Evolutionary conservation across 345 rosid genomes (phyloP).

Genomic region (Citrus cavaleriei): DNA sequence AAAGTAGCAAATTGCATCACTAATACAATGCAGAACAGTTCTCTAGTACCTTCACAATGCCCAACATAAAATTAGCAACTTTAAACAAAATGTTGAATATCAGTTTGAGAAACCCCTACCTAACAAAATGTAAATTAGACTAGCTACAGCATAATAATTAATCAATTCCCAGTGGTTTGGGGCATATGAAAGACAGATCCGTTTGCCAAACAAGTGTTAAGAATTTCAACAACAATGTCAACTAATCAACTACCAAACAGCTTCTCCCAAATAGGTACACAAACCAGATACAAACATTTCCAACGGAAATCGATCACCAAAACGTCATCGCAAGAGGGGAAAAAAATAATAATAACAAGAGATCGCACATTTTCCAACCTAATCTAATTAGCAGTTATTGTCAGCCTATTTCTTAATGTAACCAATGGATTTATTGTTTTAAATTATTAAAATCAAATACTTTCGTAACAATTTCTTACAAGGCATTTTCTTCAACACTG

Average conservation of each 20-base stretch:
- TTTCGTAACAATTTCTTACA: background rate
- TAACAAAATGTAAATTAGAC: background rate
- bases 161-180: background rate
- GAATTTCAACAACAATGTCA: background rate
- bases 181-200: background rate
- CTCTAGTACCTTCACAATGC: background rate
- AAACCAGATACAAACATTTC: background rate
- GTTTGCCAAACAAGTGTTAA: background rate
- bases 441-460: background rate
- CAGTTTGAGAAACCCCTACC: background rate
- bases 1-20: background rate
- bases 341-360: background rate
- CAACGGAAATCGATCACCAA: background rate
- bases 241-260: background rate
- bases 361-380: background rate
- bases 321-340: background rate
- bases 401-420: background rate
- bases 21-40: background rate
- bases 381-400: background rate
- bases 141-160: no score
- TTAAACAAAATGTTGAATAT: background rate
- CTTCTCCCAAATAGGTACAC: background rate
- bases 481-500: background rate
- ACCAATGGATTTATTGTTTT: background rate
- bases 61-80: background rate